Evolutionary conservation across 1,139 yeast genomes (phyloP), one percentile per base, ranked within the genome.

Genomic region (Diutina sp.): DNA sequence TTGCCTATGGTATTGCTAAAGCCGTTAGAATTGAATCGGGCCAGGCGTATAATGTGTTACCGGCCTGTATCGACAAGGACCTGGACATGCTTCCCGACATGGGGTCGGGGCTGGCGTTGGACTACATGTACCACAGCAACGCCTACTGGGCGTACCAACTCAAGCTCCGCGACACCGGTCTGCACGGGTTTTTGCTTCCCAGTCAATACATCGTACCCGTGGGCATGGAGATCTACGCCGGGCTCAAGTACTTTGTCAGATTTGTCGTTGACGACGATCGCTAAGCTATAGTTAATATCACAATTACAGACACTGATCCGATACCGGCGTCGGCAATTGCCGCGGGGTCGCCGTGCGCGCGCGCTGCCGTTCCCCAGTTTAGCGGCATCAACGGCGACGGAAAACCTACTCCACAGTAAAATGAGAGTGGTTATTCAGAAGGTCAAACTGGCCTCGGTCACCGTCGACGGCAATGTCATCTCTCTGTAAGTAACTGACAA

Each of bases 361-460:
- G 41, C 41, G 41, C 41, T n/a, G 16, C 41, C 41, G 16, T 35
- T 35, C 41, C 41, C 41, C 41, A 35, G 41, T 35, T 35, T 35
- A 11, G 6, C 41, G 14, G n/a, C 14, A 11, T 35, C n/a, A 9
- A 32, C 12, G n/a, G n/a, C 41, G 41, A 35, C 3, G n/a, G 41
- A 35, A 35, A 35, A 35, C n/a, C 41, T 35, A 2, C 41, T 35
- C 41, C 41, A n/a, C 41, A n/a, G 5, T 11, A 12, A 12, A 11
- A 91, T 91, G 99, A 84, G 84, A 68, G 88, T 91, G 2, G 96
- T 91, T 2, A 80, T 91, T 46, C 99, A 91, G 65, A 82, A 87
- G 64, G 97, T 90, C 21, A 88, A 86, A 61, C 77, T 78, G 56
- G 97, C 97, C 0, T 85, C 96, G 0, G 98, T 91, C 1, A 80